Conservation (phyloP, 768 basidiomycete genomes). For the Tephrocybe rancida region DNA sequence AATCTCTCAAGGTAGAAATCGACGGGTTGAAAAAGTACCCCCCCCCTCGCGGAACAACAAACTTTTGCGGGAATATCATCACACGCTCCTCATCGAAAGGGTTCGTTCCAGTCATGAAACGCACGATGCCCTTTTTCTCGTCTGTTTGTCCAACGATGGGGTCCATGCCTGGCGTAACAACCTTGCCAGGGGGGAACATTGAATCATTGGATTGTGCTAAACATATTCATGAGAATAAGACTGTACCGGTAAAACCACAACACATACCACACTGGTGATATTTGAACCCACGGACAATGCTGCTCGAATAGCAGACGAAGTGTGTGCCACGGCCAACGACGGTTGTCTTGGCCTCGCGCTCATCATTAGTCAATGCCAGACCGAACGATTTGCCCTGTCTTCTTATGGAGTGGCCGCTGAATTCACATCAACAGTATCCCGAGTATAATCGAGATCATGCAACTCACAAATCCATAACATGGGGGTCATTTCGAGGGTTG, state of each 20-base stretch:
- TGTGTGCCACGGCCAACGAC: too few species aligned
- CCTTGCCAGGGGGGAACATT: constrained; percentile 15
- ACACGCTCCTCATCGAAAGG: neutral
- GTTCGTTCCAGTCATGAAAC: constrained; percentile 17
- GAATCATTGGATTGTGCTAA: constrained; percentile 16
- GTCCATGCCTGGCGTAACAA: constrained; percentile 15
- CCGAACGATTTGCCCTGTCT: constrained; percentile 16
- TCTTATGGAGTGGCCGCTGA: constrained; percentile 7
- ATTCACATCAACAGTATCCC: neutral
- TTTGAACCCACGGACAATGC: too few species aligned
- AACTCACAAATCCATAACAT: constrained; percentile 13
- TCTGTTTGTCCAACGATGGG: constrained; percentile 18
- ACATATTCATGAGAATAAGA: neutral
- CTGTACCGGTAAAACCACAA: neutral
- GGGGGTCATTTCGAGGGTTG: constrained; percentile 17
- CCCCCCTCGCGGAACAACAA: constrained; percentile 20
- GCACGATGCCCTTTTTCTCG: constrained; percentile 1
- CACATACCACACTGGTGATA: neutral
- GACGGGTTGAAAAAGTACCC: constrained; percentile 28
- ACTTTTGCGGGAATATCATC: neutral
- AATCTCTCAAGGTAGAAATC: constrained; percentile 17
- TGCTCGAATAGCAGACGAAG: too few species aligned
- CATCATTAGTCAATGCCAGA: constrained; percentile 2
- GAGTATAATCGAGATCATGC: too few species aligned
- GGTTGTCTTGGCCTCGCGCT: too few species aligned